Conservation (phyloP, 129 eudicot genomes). For the Saussurea involucrata region DNA sequence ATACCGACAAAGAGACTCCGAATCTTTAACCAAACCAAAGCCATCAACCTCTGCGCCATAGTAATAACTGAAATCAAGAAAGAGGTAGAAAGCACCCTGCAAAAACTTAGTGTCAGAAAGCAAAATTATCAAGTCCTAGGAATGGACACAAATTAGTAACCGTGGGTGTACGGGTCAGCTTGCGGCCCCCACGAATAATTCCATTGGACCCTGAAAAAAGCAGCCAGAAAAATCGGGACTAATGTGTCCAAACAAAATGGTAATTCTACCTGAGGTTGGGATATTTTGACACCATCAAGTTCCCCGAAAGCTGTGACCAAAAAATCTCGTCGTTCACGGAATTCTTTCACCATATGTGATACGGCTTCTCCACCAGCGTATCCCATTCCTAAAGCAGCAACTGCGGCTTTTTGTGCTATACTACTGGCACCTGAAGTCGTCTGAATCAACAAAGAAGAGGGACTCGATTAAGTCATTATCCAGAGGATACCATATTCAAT, state of each 20-base stretch:
- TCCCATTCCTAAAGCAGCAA: conserved; percentile 95
- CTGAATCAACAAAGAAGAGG: conserved; percentile 32
- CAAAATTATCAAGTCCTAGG: not conserved
- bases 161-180: not conserved
- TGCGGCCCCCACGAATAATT: not conserved
- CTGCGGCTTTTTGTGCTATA: conserved; percentile 86
- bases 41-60: conserved; percentile 77
- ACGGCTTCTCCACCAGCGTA: conserved; percentile 96
- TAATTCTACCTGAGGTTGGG: conserved; percentile 84
- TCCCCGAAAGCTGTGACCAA: conserved; percentile 73
- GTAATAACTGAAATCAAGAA: conserved; percentile 91
- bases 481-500: not conserved
- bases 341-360: conserved; percentile 86
- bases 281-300: conserved; percentile 77
- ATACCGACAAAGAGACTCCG: conserved; percentile 89
- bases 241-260: not conserved
- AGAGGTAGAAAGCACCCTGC: conserved; percentile 98
- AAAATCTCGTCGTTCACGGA: conserved; percentile 75
- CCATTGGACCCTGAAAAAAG: not conserved
- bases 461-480: not conserved
- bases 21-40: conserved; percentile 71
- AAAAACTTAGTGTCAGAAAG: conserved; percentile 5
- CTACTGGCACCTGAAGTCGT: conserved; percentile 96
- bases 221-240: not conserved
- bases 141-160: not conserved